phyloP scores from a whole-genome alignment of 495 filamentous ascomycete species.

The Neurospora discreta region DNA sequence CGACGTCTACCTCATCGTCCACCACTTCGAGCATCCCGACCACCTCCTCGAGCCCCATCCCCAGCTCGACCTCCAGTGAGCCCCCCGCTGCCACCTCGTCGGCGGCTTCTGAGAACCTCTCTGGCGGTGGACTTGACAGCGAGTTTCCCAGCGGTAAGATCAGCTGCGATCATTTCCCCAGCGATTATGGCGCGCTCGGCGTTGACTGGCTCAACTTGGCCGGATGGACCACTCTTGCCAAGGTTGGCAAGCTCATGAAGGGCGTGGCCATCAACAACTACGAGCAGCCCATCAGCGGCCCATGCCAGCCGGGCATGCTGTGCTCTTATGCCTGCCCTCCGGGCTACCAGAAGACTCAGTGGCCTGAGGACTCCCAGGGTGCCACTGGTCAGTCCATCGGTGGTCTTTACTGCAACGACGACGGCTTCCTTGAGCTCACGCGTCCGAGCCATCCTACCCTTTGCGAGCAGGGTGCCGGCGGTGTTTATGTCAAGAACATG shows the following conservation, averaged over 20 bases:
- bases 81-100: slow-evolving; percentile 10
- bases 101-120: slow-evolving; percentile 5
- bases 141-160: slow-evolving; percentile 71
- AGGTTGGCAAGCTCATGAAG: slow-evolving; percentile 26
- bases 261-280: slow-evolving; percentile 38
- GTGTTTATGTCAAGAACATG: slow-evolving; percentile 63
- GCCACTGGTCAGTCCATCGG: slow-evolving; percentile 76
- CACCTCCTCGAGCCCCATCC: slow-evolving; percentile 6
- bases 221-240: slow-evolving; percentile 77
- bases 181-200: slow-evolving; percentile 67
- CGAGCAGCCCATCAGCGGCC: slow-evolving; percentile 51
- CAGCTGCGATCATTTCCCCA: slow-evolving; percentile 64
- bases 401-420: slow-evolving; percentile 66
- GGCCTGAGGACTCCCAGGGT: slow-evolving; percentile 67
- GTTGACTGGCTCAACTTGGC: slow-evolving; percentile 55
- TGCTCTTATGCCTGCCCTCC: slow-evolving; percentile 92
- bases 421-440: slow-evolving; percentile 69
- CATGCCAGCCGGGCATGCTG: slow-evolving; percentile 52
- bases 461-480: slow-evolving; percentile 62
- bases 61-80: slow-evolving; percentile 13
- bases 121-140: slow-evolving; percentile 43
- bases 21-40: slow-evolving; percentile 12
- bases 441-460: slow-evolving; percentile 53
- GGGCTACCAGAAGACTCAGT: slow-evolving; percentile 89
- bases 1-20: slow-evolving; percentile 5